Evolutionary conservation across 805 yeast genomes (phyloP).

Genomic region (Yarrowia sp.): DNA sequence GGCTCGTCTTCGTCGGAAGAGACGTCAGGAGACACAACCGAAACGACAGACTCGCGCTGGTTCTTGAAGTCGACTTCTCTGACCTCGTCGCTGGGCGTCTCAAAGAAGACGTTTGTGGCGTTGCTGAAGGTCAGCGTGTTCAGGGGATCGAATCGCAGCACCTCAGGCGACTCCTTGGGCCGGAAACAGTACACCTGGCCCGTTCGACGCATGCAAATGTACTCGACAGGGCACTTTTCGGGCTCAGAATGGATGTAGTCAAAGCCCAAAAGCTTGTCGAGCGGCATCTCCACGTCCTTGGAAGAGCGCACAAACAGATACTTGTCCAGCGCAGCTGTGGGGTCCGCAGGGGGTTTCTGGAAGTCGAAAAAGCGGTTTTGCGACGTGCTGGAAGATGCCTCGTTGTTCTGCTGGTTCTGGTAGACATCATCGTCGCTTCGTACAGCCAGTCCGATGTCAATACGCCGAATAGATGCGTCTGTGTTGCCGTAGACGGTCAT

Average conservation of each 20-base stretch:
- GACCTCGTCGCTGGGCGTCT: neutral
- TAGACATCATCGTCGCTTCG: neutral
- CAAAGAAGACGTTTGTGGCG: slow-evolving; percentile 28
- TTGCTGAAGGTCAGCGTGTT: slow-evolving; percentile 36
- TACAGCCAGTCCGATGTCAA: neutral
- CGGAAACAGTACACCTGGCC: slow-evolving; percentile 84
- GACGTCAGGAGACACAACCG: neutral
- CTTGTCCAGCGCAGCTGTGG: neutral
- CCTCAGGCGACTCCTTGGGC: slow-evolving; percentile 62
- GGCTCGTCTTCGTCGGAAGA: slow-evolving; percentile 17
- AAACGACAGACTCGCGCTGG: neutral
- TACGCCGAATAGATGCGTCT: slow-evolving; percentile 2
- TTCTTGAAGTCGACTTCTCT: neutral
- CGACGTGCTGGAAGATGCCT: neutral
- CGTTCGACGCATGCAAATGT: slow-evolving; percentile 86
- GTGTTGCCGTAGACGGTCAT: slow-evolving; percentile 51
- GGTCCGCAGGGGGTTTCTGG: slow-evolving; percentile 4
- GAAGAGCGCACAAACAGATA: slow-evolving; percentile 1
- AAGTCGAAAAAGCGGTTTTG: slow-evolving; percentile 21
- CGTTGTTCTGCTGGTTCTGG: slow-evolving; percentile 6
- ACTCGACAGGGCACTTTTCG: slow-evolving; percentile 44
- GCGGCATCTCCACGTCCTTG: slow-evolving; percentile 14
- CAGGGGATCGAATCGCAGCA: slow-evolving; percentile 62
- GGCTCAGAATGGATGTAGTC: slow-evolving; percentile 23
- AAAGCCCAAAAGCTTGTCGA: slow-evolving; percentile 7